Percentiles rank a stretch among this genome's conserved stretches.
phyloP scores from a whole-genome alignment of 1,139 yeast species.

The Lodderomyces metapsilosis region DNA sequence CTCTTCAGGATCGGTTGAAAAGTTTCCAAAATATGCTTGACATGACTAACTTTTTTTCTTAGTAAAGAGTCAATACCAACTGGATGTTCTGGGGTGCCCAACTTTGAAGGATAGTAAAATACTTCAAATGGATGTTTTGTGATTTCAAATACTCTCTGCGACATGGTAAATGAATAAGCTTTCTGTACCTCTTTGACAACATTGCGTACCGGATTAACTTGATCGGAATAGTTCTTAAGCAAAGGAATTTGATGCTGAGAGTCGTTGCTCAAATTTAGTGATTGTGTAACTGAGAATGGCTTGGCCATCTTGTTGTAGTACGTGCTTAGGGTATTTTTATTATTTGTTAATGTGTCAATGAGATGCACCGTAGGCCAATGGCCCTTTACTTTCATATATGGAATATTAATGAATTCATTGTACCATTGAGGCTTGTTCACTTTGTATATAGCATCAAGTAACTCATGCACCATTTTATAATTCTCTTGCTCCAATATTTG shows the following conservation, averaged over 20 bases:
- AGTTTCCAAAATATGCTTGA: constrained; percentile 20
- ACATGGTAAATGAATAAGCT: constrained; percentile 23
- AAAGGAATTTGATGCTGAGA: constrained; percentile 4
- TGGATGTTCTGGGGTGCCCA: constrained; percentile 34
- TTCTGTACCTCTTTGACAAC: constrained; percentile 15
- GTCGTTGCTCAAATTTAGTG: neutral
- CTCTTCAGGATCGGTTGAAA: constrained; percentile 24
- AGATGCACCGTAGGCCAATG: constrained; percentile 41
- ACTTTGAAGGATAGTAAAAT: constrained; percentile 29
- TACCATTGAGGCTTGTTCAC: constrained; percentile 20
- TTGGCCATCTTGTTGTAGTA: neutral
- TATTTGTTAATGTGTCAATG: constrained; percentile 28
- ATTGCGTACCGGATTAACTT: neutral
- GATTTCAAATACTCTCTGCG: constrained; percentile 20
- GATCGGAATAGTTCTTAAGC: constrained; percentile 5
- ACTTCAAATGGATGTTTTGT: constrained; percentile 34
- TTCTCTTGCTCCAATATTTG: constrained; percentile 29
- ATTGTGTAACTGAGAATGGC: constrained; percentile 13
- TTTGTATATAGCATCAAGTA: constrained; percentile 33
- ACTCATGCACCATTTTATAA: constrained; percentile 20
- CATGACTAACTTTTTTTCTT: constrained; percentile 22
- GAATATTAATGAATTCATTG: constrained; percentile 19
- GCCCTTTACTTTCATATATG: constrained; percentile 22
- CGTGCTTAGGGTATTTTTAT: constrained; percentile 1
- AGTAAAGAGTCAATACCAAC: constrained; percentile 26